Evolutionary conservation across 129 eudicot species (phyloP), one percentile per base, ranked within the genome.

Genomic region (Kitagawia praeruptora): DNA sequence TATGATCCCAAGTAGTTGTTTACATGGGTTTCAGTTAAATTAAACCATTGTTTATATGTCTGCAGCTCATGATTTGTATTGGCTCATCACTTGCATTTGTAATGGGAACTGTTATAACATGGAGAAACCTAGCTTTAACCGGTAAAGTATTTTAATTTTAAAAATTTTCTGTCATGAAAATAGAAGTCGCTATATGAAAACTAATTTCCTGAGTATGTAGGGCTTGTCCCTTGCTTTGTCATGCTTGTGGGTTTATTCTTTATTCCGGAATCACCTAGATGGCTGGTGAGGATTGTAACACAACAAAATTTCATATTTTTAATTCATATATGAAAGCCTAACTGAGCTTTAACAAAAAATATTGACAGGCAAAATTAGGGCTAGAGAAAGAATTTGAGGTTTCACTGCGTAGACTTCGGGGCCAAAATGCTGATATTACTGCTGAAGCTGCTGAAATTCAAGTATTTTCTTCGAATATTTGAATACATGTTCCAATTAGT

Each of bases 201-300:
- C 15, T 19, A 18, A n/a, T 58, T 41, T 10, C 16, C n/a, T n/a
- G 1, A 44, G 21, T 77, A 56, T 83, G 81, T 46, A 93, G 98
- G 98, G 49, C 78, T 90, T 27, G 46, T 89, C 13, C 98, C 98
- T 7, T 91, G 96, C 80, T 5, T 85, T 78, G 14, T 89, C 67
- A 70, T 87, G 79, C 87, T 93, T 40, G 86, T 85, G 44, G 96
- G 98, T n/a, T 81, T 93, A 47, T 74, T 91, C 81, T 87, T 93
- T 78, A 91, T 93, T 72, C 98, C 98, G 10, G 98, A 93, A 72
- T 93, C 98, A 39, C 98, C 98, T 21, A 87, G 98, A 89, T 93
- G 98, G 98, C 95, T 93, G 93, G 98, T 93, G 76, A 63, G 90
- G 6, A 28, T 23, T 23, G 66, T 10, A 23, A 23, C 4, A 8